These are phyloP conservation scores for Venturia carpophila DNA, from an alignment of 2,329 filamentous ascomycete genomes.

Conservation along the genomic window DNA sequence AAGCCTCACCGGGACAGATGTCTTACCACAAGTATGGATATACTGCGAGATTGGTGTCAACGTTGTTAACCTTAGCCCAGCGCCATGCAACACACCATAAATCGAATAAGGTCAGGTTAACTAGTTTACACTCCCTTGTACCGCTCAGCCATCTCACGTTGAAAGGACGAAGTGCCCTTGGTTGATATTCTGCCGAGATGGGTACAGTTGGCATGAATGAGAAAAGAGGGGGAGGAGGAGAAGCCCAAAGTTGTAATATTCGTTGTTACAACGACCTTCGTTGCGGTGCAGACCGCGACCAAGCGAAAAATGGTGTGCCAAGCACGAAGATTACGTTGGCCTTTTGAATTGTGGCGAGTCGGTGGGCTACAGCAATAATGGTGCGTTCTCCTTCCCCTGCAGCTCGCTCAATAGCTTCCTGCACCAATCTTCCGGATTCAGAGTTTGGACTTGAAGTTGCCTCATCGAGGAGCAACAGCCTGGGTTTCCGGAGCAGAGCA, in stretches of 20 bases:
- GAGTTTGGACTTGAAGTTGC: conserved; percentile 29
- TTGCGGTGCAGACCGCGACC: too few species aligned
- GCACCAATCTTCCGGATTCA: conserved; percentile 30
- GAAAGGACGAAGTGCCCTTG: background rate
- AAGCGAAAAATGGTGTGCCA: conserved; percentile 21
- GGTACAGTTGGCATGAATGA: background rate
- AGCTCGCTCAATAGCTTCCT: conserved; percentile 29
- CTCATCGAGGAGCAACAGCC: conserved; percentile 31
- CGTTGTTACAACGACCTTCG: conserved; percentile 27
- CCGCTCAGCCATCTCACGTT: background rate
- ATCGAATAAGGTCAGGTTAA: background rate
- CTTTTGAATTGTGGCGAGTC: conserved; percentile 33
- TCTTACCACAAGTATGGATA: background rate
- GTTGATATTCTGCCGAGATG: background rate
- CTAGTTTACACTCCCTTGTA: background rate
- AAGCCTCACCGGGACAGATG: background rate
- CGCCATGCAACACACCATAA: background rate
- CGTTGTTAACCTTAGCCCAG: background rate
- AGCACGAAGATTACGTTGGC: conserved; percentile 33
- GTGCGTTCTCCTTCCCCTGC: conserved; percentile 27
- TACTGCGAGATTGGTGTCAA: background rate
- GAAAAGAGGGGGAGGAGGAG: background rate
- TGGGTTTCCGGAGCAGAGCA: conserved; percentile 29
- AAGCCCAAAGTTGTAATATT: conserved; percentile 28
- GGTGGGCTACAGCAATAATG: conserved; percentile 31